phyloP scores from a whole-genome alignment of 805 yeast genomes.

The Pichia phayaonensis region DNA sequence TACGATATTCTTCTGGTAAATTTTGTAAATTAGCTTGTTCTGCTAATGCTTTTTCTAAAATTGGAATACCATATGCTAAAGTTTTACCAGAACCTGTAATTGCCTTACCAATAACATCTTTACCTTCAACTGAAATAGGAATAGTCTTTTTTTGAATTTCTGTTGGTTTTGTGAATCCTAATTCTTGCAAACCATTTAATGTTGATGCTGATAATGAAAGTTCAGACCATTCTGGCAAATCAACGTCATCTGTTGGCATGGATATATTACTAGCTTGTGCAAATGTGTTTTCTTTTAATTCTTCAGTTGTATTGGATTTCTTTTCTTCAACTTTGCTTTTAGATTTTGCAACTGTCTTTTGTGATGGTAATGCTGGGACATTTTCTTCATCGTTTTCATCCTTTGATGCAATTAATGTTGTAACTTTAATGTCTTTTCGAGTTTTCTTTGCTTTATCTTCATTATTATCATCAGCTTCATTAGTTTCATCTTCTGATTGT shows the following conservation, averaged over 20 bases:
- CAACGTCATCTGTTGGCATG: constrained; percentile 28
- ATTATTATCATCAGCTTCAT: neutral
- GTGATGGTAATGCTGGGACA: constrained; percentile 9
- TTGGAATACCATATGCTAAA: constrained; percentile 89
- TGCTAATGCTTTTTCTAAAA: constrained; percentile 55
- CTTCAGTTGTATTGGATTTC: constrained; percentile 4
- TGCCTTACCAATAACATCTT: constrained; percentile 91
- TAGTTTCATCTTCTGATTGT: constrained; percentile 4
- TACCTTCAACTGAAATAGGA: constrained; percentile 64
- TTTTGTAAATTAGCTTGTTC: constrained; percentile 9
- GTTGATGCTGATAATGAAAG: constrained; percentile 45
- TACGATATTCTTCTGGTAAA: constrained; percentile 17
- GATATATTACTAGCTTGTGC: constrained; percentile 8
- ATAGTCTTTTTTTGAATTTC: constrained; percentile 73
- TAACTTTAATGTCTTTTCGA: constrained; percentile 6
- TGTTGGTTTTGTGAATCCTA: constrained; percentile 67
- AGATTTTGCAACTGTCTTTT: neutral
- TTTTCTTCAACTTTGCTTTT: constrained; percentile 8
- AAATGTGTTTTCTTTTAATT: constrained; percentile 15
- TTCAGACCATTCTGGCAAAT: constrained; percentile 56
- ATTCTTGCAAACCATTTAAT: constrained; percentile 50
- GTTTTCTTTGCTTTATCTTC: neutral
- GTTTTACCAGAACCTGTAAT: constrained; percentile 98
- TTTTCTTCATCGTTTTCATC: constrained; percentile 13
- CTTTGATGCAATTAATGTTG: constrained; percentile 6